Base-by-base conservation (phyloP, 331 rosid genomes). In the Ulmus americana region DNA sequence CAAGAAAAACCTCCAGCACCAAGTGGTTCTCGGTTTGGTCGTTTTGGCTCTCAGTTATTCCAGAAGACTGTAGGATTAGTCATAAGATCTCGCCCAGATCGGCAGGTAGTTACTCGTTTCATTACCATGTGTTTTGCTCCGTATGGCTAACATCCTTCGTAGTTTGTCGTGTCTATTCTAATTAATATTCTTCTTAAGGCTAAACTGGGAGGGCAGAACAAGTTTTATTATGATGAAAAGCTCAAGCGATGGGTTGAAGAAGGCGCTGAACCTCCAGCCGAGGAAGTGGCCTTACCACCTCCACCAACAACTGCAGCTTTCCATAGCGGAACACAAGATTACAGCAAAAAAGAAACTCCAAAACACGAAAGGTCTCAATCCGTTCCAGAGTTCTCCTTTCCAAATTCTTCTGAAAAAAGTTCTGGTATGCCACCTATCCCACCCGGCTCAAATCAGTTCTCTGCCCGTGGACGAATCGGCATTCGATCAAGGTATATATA, bases 181-280 rank as follows among this genome's bases (percentile, higher is more conserved):
- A 43, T 43, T 60, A 22, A 57, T 73, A 59, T 64, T 73, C 48
- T 57, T 68, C 40, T 68, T 51, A 63, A 77, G 82, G 82, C 78
- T 18, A 77, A 73, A 69, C 69, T 77, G 63, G 82, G 82, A 12
- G 82, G 73, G 59, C 49, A 15, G 12, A 77, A 72, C 58, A 68
- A 56, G 22, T 77, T 77, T 39, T 77, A 77, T 63, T 77, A 63
- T 48, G 78, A 77, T 63, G 82, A 77, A 55, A 77, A 77, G 61
- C 82, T 77, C 45, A 77, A 77, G 72, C 70, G 75, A 63, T 77
- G 82, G 82, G 82, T 77, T 9, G 82, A 77, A 73, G 74, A 73
- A 57, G 82, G 82, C 1, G 69, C 63, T 53, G 75, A 63, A 69
- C 82, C 75, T 45, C 78, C 82, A 58, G 44, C 74, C 0, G 69